Base-by-base conservation (phyloP, 2,329 filamentous ascomycete species). In the Ophiostoma sp. region DNA sequence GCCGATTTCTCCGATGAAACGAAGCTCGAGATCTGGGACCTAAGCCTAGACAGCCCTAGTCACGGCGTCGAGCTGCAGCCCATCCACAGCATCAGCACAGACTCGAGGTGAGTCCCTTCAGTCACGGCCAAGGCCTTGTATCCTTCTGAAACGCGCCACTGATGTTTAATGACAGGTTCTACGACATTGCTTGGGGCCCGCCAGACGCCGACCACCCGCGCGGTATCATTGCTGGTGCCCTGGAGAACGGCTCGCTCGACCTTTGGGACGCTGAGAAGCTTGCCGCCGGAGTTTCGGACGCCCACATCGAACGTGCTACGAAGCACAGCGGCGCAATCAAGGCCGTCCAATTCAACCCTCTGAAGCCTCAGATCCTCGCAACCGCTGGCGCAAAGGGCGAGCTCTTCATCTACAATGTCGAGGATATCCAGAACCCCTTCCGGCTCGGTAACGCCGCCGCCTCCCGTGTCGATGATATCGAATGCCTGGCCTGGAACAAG, bases 1-100 rank as follows among this genome's bases (percentile, higher is more conserved):
- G 95, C 93, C 78, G 95, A 98, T 83, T 99, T 99, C 84, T 98
- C 96, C 36, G 96, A 96, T 82, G 95, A 98, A 82, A 98, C 94
- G 76, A 95, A 95, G 84, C 86, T 99, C 73, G 96, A 99, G 85
- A 87, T 99, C 75, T 99, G 96, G 96, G 94, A 98, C 83, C 87
- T 99, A 77, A 91, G 90, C 80, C 87, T 98, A 77, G 93, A 97
- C 82, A 90, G 90, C 82, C 84, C 89, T 75, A 87, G 92, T 75
- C 90, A 93, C 79, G 91, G 90, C 72, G 86, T 93, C 71, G 96
- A 98, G 85, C 90, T 98, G 73, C 91, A 95, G 82, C 94, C 96
- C 75, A 85, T 94, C 79, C 92, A 90, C 76, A 95, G 91, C 83
- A 90, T 98, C 80, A 90, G 87, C 81, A 94, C 93, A 69, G 96